Conservation (phyloP, 2,329 filamentous ascomycete genomes). For the Cyphellophora europaea region DNA sequence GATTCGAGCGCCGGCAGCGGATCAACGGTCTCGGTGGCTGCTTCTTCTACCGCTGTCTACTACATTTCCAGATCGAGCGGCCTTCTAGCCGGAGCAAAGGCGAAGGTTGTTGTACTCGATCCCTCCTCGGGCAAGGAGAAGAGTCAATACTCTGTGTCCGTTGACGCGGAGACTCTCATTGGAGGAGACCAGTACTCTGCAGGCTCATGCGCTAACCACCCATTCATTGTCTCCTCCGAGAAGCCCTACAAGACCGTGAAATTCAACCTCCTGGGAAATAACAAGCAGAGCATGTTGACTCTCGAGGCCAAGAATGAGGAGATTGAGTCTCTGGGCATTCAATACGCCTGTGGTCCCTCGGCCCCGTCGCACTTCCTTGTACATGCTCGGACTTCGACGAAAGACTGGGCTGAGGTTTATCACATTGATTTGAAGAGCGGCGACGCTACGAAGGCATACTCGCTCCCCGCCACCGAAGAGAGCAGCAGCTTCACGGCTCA, state of each 20-base stretch:
- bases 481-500: constrained; percentile 70
- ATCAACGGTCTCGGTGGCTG: constrained; percentile 64
- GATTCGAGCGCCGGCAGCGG: constrained; percentile 56
- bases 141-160: constrained; percentile 61
- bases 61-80: constrained; percentile 65
- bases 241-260: constrained; percentile 33
- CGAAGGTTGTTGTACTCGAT: constrained; percentile 69
- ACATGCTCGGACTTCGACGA: constrained; percentile 60
- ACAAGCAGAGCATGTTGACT: constrained; percentile 28
- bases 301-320: constrained; percentile 31
- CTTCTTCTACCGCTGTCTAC: constrained; percentile 60
- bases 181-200: constrained; percentile 5
- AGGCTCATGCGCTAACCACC: constrained; percentile 27
- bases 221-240: constrained; percentile 36
- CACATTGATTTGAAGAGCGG: constrained; percentile 66
- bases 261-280: constrained; percentile 34
- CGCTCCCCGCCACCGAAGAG: constrained; percentile 61
- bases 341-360: constrained; percentile 63
- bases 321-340: constrained; percentile 53
- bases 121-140: constrained; percentile 60
- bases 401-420: constrained; percentile 77
- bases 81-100: constrained; percentile 58
- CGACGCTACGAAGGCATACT: constrained; percentile 67
- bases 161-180: constrained; percentile 59
- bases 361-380: constrained; percentile 77